A percentile compares a stretch with the other conserved stretches of the same genome.
phyloP scores from a whole-genome alignment of 768 basidiomycete species.

The Crassisporium funariophilum region DNA sequence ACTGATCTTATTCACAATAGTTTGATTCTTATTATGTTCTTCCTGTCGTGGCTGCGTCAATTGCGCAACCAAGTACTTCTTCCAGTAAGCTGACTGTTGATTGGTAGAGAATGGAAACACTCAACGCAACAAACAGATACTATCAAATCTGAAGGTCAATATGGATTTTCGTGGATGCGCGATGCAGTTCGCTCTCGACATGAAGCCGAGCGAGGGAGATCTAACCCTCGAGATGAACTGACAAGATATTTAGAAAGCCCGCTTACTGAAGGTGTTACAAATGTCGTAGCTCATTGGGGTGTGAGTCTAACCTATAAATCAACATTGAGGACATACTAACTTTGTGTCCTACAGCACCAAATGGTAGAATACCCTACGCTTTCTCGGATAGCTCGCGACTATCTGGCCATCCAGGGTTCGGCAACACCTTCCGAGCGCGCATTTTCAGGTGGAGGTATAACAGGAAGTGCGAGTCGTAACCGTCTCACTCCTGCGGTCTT shows the following conservation, averaged over 20 bases:
- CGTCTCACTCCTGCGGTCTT: conserved; percentile 11
- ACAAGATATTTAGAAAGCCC: conserved; percentile 11
- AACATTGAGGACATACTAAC: conserved; percentile 1
- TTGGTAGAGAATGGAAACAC: too few relatives aligned
- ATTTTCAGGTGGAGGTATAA: conserved; percentile 14
- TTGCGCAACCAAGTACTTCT: neutral
- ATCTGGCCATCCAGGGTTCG: conserved; percentile 1
- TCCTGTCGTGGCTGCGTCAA: neutral
- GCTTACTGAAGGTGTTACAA: conserved; percentile 3
- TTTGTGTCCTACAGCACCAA: conserved; percentile 11
- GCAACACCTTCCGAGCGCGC: neutral
- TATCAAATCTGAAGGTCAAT: too few relatives aligned
- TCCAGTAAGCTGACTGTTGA: too few relatives aligned
- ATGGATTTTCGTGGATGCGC: too few relatives aligned
- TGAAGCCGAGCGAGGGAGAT: neutral
- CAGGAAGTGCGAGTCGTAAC: conserved; percentile 18
- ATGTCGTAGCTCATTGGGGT: conserved; percentile 18
- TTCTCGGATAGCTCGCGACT: conserved; percentile 10
- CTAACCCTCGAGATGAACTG: conserved; percentile 12
- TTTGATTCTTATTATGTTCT: conserved; percentile 16
- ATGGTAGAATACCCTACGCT: conserved; percentile 14
- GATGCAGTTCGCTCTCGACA: neutral
- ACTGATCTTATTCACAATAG: conserved; percentile 9
- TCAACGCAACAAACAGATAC: too few relatives aligned
- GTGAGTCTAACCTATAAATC: conserved; percentile 7